A percentile compares a stretch with the other conserved stretches of the same genome.
These are phyloP conservation scores for Aspergillus hortae DNA, from an alignment of 2,329 filamentous ascomycete genomes.

Conservation along the genomic window DNA sequence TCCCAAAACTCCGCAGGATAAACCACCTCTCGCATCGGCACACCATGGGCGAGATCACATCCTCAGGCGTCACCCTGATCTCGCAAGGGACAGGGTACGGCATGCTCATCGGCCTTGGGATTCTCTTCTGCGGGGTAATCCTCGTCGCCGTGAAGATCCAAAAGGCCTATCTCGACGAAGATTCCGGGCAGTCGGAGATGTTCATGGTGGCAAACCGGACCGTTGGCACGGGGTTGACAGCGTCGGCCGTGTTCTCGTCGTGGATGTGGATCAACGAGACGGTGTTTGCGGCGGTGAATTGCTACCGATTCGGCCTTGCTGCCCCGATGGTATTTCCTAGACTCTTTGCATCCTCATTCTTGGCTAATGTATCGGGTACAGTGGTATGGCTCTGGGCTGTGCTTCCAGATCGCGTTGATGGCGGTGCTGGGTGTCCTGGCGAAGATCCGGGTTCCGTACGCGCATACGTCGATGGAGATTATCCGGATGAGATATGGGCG, in stretches of 20 bases:
- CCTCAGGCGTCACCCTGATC: constrained; percentile 16
- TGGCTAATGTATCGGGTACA: constrained; percentile 4
- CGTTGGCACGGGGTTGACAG: constrained; percentile 35
- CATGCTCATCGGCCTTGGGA: constrained; percentile 47
- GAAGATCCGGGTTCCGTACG: constrained; percentile 50
- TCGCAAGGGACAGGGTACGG: constrained; percentile 40
- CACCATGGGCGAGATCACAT: background rate
- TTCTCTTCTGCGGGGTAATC: constrained; percentile 48
- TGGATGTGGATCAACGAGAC: constrained; percentile 42
- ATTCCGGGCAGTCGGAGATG: constrained; percentile 41
- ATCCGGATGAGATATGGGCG: constrained; percentile 48
- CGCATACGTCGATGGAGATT: constrained; percentile 51
- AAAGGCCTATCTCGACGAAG: constrained; percentile 27
- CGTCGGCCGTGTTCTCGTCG: constrained; percentile 36
- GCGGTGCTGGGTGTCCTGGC: constrained; percentile 47
- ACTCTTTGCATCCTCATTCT: background rate
- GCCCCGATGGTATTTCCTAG: constrained; percentile 26
- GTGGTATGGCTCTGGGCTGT: constrained; percentile 40
- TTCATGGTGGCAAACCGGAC: constrained; percentile 39
- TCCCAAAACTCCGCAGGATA: too few species aligned
- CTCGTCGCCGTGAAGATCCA: constrained; percentile 46
- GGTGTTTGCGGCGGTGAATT: constrained; percentile 31
- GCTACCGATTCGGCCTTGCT: constrained; percentile 33
- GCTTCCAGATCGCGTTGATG: constrained; percentile 51
- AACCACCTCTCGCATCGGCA: background rate